phyloP scores from a whole-genome alignment of 106 monocot species.

The Apostasia ramifera region DNA sequence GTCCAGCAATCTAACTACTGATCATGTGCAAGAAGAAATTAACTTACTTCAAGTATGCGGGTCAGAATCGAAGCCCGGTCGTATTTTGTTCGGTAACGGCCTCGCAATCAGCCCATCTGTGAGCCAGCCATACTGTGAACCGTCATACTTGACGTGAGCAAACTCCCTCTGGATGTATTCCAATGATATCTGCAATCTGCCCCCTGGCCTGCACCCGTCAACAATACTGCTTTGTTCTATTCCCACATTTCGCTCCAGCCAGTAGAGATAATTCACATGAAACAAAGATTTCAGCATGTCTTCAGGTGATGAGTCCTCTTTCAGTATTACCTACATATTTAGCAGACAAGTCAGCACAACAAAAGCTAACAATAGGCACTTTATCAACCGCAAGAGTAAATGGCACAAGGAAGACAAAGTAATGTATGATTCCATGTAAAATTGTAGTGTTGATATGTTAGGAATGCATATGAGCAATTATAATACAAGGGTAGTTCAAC shows the following conservation, averaged over 20 bases:
- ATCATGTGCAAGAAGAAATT: no score
- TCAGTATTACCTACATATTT: slow-evolving; percentile 58
- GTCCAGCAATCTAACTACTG: no score
- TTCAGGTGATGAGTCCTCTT: slow-evolving; percentile 56
- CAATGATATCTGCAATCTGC: slow-evolving; percentile 72
- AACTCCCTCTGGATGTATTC: slow-evolving; percentile 79
- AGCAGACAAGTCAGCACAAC: no score
- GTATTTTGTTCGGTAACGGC: slow-evolving; percentile 66
- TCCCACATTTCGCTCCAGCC: slow-evolving; percentile 75
- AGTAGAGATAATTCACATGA: slow-evolving; percentile 85
- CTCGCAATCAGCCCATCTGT: slow-evolving; percentile 83
- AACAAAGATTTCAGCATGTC: slow-evolving; percentile 97
- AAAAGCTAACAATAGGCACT: no score
- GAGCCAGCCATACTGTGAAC: slow-evolving; percentile 54
- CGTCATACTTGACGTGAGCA: slow-evolving; percentile 49
- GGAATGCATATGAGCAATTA: no score
- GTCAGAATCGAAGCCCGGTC: slow-evolving; percentile 9
- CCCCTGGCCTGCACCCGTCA: slow-evolving; percentile 63
- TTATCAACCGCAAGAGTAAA: no score
- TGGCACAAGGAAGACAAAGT: no score
- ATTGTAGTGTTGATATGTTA: no score
- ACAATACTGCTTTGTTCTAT: slow-evolving; percentile 28
- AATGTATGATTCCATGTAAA: no score
- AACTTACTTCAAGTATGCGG: no score
- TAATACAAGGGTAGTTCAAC: no score